phyloP scores from a whole-genome alignment of 805 yeast genomes.

The Wickerhamiella dianesei region DNA sequence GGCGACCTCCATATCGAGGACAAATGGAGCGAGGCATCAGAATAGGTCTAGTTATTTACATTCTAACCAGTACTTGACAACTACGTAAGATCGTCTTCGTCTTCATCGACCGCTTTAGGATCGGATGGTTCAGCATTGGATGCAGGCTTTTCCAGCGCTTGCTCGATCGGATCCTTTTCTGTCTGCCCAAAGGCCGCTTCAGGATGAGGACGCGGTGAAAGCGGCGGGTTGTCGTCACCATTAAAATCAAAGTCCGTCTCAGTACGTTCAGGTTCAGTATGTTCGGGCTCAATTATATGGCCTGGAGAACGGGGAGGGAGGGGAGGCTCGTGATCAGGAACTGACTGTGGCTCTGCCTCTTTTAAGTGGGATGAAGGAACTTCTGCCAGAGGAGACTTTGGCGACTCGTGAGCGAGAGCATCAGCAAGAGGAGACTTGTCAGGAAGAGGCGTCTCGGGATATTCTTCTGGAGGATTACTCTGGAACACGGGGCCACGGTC shows the following conservation, averaged over 20 bases:
- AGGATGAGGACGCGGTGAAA: background rate
- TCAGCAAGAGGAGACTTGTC: background rate
- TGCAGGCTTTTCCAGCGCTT: background rate
- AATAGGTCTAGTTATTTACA: background rate
- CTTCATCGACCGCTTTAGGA: background rate
- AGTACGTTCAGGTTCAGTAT: too few species aligned
- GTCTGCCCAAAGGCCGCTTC: background rate
- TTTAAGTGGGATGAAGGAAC: background rate
- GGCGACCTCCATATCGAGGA: slow-evolving; percentile 8
- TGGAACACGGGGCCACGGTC: background rate
- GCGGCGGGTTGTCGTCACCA: background rate
- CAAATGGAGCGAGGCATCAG: slow-evolving; percentile 19
- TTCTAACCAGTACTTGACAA: too few species aligned
- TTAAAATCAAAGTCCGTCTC: background rate
- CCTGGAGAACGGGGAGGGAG: background rate
- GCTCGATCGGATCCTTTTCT: background rate
- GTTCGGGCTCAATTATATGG: background rate
- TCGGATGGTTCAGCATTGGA: background rate
- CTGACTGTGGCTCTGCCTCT: background rate
- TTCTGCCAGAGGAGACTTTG: background rate
- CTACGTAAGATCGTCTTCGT: background rate
- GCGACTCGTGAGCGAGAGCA: background rate
- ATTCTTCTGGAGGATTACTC: background rate
- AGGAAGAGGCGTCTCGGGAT: background rate
- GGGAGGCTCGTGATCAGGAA: background rate